Evolutionary conservation across 2,329 filamentous ascomycete genomes (phyloP).

Genomic region (Elsinoe batatas): DNA sequence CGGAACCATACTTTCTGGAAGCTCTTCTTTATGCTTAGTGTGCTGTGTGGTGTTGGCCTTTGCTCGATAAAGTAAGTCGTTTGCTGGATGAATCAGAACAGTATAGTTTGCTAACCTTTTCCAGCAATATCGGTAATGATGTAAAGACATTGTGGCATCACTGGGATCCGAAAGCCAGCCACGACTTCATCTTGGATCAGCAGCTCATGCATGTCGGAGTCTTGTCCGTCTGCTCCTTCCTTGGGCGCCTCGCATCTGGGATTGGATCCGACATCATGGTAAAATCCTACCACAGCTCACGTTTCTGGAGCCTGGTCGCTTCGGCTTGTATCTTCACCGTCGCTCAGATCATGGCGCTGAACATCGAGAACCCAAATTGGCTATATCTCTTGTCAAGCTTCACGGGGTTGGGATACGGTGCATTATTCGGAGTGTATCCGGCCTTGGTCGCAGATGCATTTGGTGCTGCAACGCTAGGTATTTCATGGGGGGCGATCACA

Average conservation of each 20-base stretch:
- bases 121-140: constrained; percentile 87
- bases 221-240: constrained; percentile 78
- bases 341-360: constrained; percentile 68
- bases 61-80: constrained; percentile 94
- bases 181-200: constrained; percentile 65
- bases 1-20: constrained; percentile 77
- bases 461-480: constrained; percentile 75
- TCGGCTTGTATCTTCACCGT: constrained; percentile 68
- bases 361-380: constrained; percentile 64
- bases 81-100: background rate
- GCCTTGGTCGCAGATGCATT: constrained; percentile 81
- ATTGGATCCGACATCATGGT: constrained; percentile 87
- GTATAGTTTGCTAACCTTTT: constrained; percentile 23
- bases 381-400: constrained; percentile 71
- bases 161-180: constrained; percentile 62
- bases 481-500: constrained; percentile 96
- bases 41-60: constrained; percentile 84
- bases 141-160: constrained; percentile 76
- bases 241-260: constrained; percentile 63
- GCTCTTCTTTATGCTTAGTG: constrained; percentile 73
- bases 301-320: constrained; percentile 81
- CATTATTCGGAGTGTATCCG: constrained; percentile 88
- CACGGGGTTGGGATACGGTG: constrained; percentile 83
- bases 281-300: constrained; percentile 66
- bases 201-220: constrained; percentile 92